Evolutionary conservation across 805 yeast species (phyloP), one percentile per base, ranked within the genome.

Genomic region (Zygotorulaspora florentina): DNA sequence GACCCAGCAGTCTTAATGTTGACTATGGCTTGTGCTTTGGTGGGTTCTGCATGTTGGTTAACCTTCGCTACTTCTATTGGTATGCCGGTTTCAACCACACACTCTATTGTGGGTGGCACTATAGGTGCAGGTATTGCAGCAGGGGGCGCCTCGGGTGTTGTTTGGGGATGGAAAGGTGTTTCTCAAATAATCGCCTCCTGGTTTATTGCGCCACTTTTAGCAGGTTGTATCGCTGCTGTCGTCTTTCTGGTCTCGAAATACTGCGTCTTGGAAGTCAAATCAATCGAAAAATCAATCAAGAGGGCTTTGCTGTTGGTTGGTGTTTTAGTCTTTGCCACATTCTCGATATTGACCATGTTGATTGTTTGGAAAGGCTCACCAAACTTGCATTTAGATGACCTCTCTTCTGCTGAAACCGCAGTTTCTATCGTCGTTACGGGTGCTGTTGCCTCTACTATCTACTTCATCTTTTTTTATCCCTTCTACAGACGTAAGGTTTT

Each of bases 291-390:
- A 76, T 48, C 71, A 76, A 26, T 57, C 81, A 42, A 74, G 75
- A 64, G 77, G 52, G 88, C 82, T 2, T 69, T 85, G 52, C 33
- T 71, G 8, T 59, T 80, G 36, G 79, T 80, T 52, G 90, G 89
- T 9, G 42, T 74, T 18, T 73, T 83, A 61, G 83, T 84, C 16
- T 82, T 76, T 53, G 59, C 71, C 31, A 76, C 87, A 18, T 79
- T 81, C 47, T 62, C 81, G 34, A 74, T 83, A 40, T 72, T 85
- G 56, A 81, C 89, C 47, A 83, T 85, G 85, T 74, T 83, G 65
- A 80, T 85, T 60, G 87, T 81, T 31, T 83, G 87, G 86, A 83
- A 85, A 63, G 90, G 89, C 56, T 83, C 90, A 45, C 88, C 90
- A 56, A 74, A 75, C 52, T 73, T 84, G 55, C 67, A 78, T 23